These are phyloP conservation scores for Trichoderma citrinoviride DNA, from an alignment of 2,329 filamentous ascomycete species.

Conservation along the genomic window DNA sequence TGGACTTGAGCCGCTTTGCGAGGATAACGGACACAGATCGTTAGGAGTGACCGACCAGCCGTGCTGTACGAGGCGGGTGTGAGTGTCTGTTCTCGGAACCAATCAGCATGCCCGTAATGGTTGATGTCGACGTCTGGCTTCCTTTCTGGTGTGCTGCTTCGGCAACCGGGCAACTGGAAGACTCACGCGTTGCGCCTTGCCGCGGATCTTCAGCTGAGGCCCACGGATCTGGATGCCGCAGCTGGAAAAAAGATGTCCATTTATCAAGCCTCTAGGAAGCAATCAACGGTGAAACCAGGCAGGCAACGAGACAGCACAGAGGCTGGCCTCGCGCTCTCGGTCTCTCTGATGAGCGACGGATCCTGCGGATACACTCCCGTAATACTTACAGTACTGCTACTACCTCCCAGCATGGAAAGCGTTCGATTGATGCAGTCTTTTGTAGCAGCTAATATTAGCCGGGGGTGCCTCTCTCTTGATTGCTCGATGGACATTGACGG, in stretches of 20 bases:
- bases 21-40: too few species aligned
- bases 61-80: too few species aligned
- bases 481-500: background rate
- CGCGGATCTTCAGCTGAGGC: background rate
- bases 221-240: background rate
- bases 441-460: constrained; percentile 2
- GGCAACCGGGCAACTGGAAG: background rate
- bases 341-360: background rate
- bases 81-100: too few species aligned
- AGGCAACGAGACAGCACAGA: too few species aligned
- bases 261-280: too few species aligned
- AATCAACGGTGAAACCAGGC: too few species aligned
- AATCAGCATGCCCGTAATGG: background rate
- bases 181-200: background rate
- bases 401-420: background rate
- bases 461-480: background rate
- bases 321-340: background rate
- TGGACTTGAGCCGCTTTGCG: too few species aligned
- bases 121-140: background rate
- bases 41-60: too few species aligned
- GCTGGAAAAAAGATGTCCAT: background rate
- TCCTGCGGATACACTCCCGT: background rate
- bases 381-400: too few species aligned
- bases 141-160: background rate
- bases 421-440: background rate